Base-by-base conservation (phyloP, 1,284 basidiomycete species). In the Sporisorium sorghi region DNA sequence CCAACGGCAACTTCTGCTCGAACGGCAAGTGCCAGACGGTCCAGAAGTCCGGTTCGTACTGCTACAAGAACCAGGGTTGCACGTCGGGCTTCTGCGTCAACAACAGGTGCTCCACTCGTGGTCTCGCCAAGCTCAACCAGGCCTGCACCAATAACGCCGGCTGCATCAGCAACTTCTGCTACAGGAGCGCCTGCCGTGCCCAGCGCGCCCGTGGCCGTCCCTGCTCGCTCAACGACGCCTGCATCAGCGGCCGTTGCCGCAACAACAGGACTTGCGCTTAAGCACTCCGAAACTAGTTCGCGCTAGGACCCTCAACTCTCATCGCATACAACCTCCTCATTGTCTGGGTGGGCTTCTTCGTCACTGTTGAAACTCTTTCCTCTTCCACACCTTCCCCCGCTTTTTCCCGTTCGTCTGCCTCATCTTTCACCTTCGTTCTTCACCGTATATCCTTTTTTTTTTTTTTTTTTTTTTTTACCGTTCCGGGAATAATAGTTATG, bases 21-120 rank as follows among this genome's bases (percentile, higher is more conserved):
- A 61, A 66, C 50, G 28, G 44, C 32, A 58, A 47, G 37, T 76
- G 73, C 47, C 46, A 51, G 9, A 56, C 47, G 28, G n/a, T 59
- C 30, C 19, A 40, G 30, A 11, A n/a, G 10, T 17, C 33, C 53
- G 60, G 60, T 5, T 15, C 28, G 23, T 73, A 67, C 64, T 73
- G 70, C 70, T 67, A 73, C 70, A 67, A 67, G 64, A 37, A 58
- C 58, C 49, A 59, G 53, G 67, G 61, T n/a, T 76, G 73, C 58
- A 52, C 54, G 32, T 54, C 35, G 14, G 49, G 54, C 17, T 28
- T 48, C 55, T 76, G 73, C 64, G 47, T 33, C 21, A 58, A 57
- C 55, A 63, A 67, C 67, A 52, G 40, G 46, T 74, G 72, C 59
- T 47, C 58, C 9, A 14, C 33, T 19, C 17, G 28, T n/a, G 62